These are phyloP conservation scores for Chytriomyces sp. DNA, from an alignment of 192 early-diverging fungal species.

Conservation along the genomic window DNA sequence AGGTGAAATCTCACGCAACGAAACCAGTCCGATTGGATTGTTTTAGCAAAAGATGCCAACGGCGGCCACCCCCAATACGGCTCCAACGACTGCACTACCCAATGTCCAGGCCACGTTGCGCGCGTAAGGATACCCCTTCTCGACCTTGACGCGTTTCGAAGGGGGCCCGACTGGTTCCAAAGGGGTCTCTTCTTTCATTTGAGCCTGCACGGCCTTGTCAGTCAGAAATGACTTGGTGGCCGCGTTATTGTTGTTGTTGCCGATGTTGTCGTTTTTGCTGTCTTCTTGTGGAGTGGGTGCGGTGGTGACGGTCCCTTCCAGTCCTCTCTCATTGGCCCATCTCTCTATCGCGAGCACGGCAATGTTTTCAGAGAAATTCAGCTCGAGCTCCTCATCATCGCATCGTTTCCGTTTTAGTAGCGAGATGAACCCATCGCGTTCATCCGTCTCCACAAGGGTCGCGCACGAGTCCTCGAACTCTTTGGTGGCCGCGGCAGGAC, in stretches of 20 bases:
- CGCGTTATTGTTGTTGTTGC: too few relatives aligned
- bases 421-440: too few relatives aligned
- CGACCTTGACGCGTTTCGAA: not conserved
- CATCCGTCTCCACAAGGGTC: too few relatives aligned
- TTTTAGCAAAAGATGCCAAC: not conserved
- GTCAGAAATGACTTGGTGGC: not conserved
- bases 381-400: too few relatives aligned
- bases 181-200: not conserved
- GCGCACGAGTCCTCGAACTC: too few relatives aligned
- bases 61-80: not conserved
- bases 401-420: too few relatives aligned
- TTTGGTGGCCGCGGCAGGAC: too few relatives aligned
- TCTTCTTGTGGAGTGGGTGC: not conserved
- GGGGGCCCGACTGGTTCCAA: not conserved
- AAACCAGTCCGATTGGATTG: not conserved
- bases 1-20: not conserved
- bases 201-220: not conserved
- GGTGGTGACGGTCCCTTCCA: not conserved
- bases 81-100: not conserved
- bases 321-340: too few relatives aligned
- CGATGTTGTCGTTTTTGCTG: too few relatives aligned
- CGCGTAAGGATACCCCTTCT: not conserved
- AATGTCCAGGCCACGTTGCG: not conserved
- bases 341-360: too few relatives aligned
- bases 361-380: too few relatives aligned